phyloP scores from a whole-genome alignment of 768 basidiomycete species.

The Astraeus odoratus region DNA sequence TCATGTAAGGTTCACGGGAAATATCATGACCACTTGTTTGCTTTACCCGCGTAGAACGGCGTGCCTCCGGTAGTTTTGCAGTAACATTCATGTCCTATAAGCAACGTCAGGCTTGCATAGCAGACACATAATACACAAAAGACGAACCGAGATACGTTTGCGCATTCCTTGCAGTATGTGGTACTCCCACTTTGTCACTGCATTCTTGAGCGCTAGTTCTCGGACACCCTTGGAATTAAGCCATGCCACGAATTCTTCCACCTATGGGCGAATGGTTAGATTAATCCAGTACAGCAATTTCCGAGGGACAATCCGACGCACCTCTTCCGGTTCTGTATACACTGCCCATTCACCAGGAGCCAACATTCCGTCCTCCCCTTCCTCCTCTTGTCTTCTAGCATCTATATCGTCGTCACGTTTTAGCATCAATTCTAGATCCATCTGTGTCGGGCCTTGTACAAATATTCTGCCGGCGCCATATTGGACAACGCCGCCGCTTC shows the following conservation, averaged over 20 bases:
- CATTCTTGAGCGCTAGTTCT: constrained; percentile 72
- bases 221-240: constrained; percentile 88
- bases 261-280: constrained; percentile 40
- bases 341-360: constrained; percentile 83
- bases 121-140: background rate
- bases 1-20: constrained; percentile 78
- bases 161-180: constrained; percentile 77
- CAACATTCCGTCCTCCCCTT: constrained; percentile 74
- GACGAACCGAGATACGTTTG: constrained; percentile 65
- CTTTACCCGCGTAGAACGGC: constrained; percentile 70
- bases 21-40: constrained; percentile 53
- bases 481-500: constrained; percentile 68
- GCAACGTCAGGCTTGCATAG: constrained; percentile 7
- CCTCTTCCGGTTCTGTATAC: constrained; percentile 84
- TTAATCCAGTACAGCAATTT: too few relatives aligned
- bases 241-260: constrained; percentile 82
- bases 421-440: constrained; percentile 67
- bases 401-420: constrained; percentile 47
- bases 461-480: constrained; percentile 90
- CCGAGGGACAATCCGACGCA: constrained; percentile 35
- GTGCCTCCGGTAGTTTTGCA: constrained; percentile 70
- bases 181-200: constrained; percentile 76
- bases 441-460: constrained; percentile 84
- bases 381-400: constrained; percentile 63
- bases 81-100: constrained; percentile 60